phyloP scores from a whole-genome alignment of 2,329 filamentous ascomycete species.

The Apiospora sp. region DNA sequence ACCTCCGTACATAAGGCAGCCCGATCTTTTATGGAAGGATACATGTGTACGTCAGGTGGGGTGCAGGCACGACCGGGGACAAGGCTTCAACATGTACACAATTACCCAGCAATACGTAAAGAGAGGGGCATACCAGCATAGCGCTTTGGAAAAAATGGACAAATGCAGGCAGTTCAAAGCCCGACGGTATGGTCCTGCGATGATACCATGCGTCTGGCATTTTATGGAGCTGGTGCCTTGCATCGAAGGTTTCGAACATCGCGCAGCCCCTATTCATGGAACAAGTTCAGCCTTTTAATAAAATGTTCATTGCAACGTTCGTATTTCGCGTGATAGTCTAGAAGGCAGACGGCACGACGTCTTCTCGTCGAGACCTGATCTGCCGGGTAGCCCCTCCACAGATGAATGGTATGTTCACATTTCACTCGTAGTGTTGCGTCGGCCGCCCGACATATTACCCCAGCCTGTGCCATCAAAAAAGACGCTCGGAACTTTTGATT shows the following conservation, averaged over 20 bases:
- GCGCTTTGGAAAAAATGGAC: neutral
- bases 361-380: conserved; percentile 12
- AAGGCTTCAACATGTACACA: neutral
- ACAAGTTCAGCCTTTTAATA: neutral
- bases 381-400: conserved; percentile 16
- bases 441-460: conserved; percentile 23
- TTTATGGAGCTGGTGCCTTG: neutral
- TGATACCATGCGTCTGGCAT: too few species aligned
- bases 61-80: neutral
- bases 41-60: neutral
- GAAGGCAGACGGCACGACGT: conserved; percentile 20
- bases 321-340: conserved; percentile 18
- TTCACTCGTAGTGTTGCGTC: conserved; percentile 20
- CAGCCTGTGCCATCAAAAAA: conserved; percentile 24
- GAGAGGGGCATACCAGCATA: neutral
- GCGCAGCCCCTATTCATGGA: neutral
- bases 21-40: neutral
- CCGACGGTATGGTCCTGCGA: neutral
- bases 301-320: conserved; percentile 19
- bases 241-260: neutral
- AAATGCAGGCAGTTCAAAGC: neutral
- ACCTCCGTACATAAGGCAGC: neutral
- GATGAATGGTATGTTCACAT: conserved; percentile 20
- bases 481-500: conserved; percentile 40
- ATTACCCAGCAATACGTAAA: neutral